Conservation (phyloP, 352 stramenopile genomes). For the Phytophthora pseudosyringae region DNA sequence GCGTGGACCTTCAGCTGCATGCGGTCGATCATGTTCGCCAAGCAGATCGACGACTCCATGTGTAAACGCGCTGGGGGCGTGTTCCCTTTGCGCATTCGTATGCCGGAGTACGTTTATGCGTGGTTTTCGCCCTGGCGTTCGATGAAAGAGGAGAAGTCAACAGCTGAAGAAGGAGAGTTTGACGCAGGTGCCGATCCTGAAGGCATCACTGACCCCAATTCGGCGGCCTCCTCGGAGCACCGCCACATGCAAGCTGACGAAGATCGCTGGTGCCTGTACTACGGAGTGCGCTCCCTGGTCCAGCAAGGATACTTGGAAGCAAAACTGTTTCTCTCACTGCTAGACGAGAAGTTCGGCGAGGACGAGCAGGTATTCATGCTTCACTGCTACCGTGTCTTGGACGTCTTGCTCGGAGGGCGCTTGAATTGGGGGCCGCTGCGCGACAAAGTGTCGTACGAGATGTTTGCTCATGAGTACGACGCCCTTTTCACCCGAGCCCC, state of each 20-base stretch:
- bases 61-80: constrained; percentile 51
- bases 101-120: constrained; percentile 94
- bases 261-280: constrained; percentile 94
- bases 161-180: constrained; percentile 36
- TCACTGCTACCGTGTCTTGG: constrained; percentile 87
- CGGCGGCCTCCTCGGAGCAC: constrained; percentile 37
- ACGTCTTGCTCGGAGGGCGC: constrained; percentile 65
- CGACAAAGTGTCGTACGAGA: constrained; percentile 59
- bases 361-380: constrained; percentile 92
- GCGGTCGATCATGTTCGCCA: constrained; percentile 90
- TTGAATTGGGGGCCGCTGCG: constrained; percentile 74
- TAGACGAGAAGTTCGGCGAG: constrained; percentile 94
- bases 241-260: constrained; percentile 79
- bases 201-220: constrained; percentile 13
- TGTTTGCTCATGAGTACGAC: constrained; percentile 61
- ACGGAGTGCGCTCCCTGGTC: constrained; percentile 88
- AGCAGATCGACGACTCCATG: constrained; percentile 85
- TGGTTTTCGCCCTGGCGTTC: constrained; percentile 89
- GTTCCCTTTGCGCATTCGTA: constrained; percentile 73
- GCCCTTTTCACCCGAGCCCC: constrained; percentile 19
- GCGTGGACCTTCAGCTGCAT: constrained; percentile 92
- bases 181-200: constrained; percentile 4
- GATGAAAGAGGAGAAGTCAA: constrained; percentile 63
- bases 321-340: constrained; percentile 90
- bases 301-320: constrained; percentile 89